Base-by-base conservation (phyloP, 768 basidiomycete species). In the Leccinum disarticulatum region DNA sequence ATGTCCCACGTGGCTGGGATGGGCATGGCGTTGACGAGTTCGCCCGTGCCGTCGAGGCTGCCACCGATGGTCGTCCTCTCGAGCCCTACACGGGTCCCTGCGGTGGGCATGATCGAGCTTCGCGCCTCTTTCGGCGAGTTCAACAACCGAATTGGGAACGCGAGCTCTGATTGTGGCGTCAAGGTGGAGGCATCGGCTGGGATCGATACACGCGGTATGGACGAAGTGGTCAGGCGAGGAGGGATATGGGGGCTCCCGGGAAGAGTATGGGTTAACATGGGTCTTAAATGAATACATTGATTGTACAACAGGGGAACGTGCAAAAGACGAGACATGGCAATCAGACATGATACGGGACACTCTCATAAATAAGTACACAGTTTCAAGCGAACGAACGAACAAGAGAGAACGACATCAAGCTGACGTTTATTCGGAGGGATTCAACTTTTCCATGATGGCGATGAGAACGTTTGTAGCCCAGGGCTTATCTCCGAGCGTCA, bases 171-270 rank as follows among this genome's bases (percentile, higher is more conserved):
- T 52, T 71, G 64, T 35, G 61, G 65, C n/a, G 41, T 76, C 27
- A 64, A 58, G 43, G 60, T 71, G 28, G 69, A 70, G 55, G 61
- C 66, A 17, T 56, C 61, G 3, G 71, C 75, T 33, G 85, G 84
- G 58, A 59, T 86, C 51, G 81, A 84, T 57, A 70, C 74, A 9
- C 81, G 83, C 36, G 76, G 76, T 25, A 73, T 92, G 67, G 90
- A 90, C 64, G 90, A 93, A 68, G 78, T 85, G 38, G 83, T 85
- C 62, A 79, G 91, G 51, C 79, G 91, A 15, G 91, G 91, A 4
- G 90, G 91, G 6, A 74, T 81, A 9, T 79, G 90, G 57, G 84
- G 88, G 4, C 68, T 93, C 55, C 77, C 88, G 43, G 91, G 90
- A 19, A 79, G 86, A 58, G 77, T 91, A 33, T 93, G 82, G 82